Evolutionary conservation across 805 yeast genomes (phyloP), one percentile per base, ranked within the genome.

Genomic region (Teunomyces lycoperdinae): DNA sequence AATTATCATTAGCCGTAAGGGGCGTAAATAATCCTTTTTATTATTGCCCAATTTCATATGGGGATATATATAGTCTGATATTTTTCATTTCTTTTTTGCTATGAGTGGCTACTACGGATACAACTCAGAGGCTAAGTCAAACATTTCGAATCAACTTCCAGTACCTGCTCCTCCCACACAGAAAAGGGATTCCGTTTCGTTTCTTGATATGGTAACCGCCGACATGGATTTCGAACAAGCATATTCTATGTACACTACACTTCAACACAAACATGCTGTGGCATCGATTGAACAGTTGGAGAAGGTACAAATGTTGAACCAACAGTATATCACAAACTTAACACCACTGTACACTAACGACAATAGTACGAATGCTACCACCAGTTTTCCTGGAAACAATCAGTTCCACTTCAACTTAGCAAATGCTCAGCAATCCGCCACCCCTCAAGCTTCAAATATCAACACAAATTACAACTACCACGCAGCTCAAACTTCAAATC

Each of bases 171-270:
- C 41, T 20, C 17, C 30, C 7, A 6, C 20, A 11, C 28, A 31
- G 16, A 31, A 34, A 30, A 28, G 16, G 20, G 34, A 34, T 20
- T n/a, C 29, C 14, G 9, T n/a, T 10, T 36, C 42, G 14, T 46
- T 52, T 38, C 49, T 65, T 36, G 70, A 68, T 45, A 57, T 68
- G 64, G 65, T 68, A 44, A 58, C 70, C 16, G 58, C 62, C 45
- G 76, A 71, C 58, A 72, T 72, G 76, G 71, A 72, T 46, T 73
- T 73, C 45, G 77, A 73, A 61, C 75, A 72, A 58, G 76, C 76
- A 9, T 73, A 71, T 51, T 52, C 61, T 30, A 66, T 70, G 69
- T 73, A 71, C 58, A 57, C 63, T 35, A 62, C 61, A 36, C 55
- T 71, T 43, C 76, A 72, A 53, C 73, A 70, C 43, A 70, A 69